A percentile compares a stretch with the other conserved stretches of the same genome.
Evolutionary conservation across 352 stramenopile genomes (phyloP).

Genomic region (Phytopythium chamaehyphon): DNA sequence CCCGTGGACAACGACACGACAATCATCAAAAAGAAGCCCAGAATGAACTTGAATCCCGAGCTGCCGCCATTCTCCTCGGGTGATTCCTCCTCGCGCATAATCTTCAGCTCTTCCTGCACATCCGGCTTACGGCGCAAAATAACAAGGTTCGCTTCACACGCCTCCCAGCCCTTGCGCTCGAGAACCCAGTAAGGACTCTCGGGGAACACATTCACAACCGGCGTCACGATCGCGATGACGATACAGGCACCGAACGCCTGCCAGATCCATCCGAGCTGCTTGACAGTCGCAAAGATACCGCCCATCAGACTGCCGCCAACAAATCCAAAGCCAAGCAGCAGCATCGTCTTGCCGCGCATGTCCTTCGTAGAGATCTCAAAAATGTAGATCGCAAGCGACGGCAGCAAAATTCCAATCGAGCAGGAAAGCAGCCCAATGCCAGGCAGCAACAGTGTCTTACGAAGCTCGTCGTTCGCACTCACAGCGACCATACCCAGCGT

Average conservation of each 20-base stretch:
- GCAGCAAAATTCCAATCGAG: slow-evolving; percentile 61
- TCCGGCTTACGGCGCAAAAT: slow-evolving; percentile 64
- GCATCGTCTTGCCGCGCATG: slow-evolving; percentile 65
- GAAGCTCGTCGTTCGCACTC: slow-evolving; percentile 46
- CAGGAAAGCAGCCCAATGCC: slow-evolving; percentile 56
- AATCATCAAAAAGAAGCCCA: slow-evolving; percentile 64
- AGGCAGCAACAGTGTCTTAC: slow-evolving; percentile 42
- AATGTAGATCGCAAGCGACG: slow-evolving; percentile 69
- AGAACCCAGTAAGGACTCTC: slow-evolving; percentile 80
- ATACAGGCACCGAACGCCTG: slow-evolving; percentile 60
- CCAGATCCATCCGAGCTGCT: slow-evolving; percentile 75
- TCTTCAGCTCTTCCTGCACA: slow-evolving; percentile 65
- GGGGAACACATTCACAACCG: slow-evolving; percentile 67
- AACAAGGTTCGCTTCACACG: slow-evolving; percentile 58
- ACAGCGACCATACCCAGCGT: slow-evolving; percentile 63
- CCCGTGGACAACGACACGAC: slow-evolving; percentile 49
- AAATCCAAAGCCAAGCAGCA: slow-evolving; percentile 62
- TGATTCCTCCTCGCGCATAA: slow-evolving; percentile 58
- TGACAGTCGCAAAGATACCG: slow-evolving; percentile 45
- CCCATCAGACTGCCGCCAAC: slow-evolving; percentile 53
- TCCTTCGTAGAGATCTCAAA: slow-evolving; percentile 80
- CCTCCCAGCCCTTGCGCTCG: slow-evolving; percentile 61
- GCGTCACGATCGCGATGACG: slow-evolving; percentile 64
- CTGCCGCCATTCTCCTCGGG: slow-evolving; percentile 28
- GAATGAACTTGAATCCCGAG: slow-evolving; percentile 53